A percentile compares a stretch with the other conserved stretches of the same genome.
These are phyloP conservation scores for Vanderwaltozyma yarrowii DNA, from an alignment of 805 yeast species.

Conservation along the genomic window DNA sequence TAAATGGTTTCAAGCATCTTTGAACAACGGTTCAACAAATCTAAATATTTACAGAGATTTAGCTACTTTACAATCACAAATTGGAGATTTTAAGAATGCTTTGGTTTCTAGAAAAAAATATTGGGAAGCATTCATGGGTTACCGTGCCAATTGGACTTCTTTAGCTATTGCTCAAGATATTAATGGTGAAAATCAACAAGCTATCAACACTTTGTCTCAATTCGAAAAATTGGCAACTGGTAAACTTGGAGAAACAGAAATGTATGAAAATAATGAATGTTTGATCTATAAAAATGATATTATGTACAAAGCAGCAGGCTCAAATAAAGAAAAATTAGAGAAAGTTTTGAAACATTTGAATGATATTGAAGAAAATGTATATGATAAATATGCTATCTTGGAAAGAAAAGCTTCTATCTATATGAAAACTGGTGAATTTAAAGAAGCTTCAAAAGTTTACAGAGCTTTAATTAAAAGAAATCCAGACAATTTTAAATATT, in stretches of 20 bases:
- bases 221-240: slow-evolving; percentile 69
- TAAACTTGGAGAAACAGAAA: slow-evolving; percentile 53
- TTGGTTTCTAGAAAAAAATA: slow-evolving; percentile 54
- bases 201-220: slow-evolving; percentile 60
- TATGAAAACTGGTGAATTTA: slow-evolving; percentile 41
- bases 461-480: slow-evolving; percentile 70
- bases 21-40: slow-evolving; percentile 70
- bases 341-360: slow-evolving; percentile 54
- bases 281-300: slow-evolving; percentile 60
- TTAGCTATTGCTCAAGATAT: slow-evolving; percentile 79
- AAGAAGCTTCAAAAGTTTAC: slow-evolving; percentile 60
- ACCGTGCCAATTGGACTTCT: slow-evolving; percentile 84
- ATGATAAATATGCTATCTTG: slow-evolving; percentile 49
- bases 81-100: slow-evolving; percentile 58
- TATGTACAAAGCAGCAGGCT: slow-evolving; percentile 51
- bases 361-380: slow-evolving; percentile 41
- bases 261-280: slow-evolving; percentile 75
- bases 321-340: slow-evolving; percentile 31
- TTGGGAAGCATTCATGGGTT: slow-evolving; percentile 67
- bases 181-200: slow-evolving; percentile 53
- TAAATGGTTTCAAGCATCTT: slow-evolving; percentile 63
- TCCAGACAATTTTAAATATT: slow-evolving; percentile 68
- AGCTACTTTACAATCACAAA: slow-evolving; percentile 68
- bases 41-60: slow-evolving; percentile 73
- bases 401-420: slow-evolving; percentile 62